phyloP scores from a whole-genome alignment of 331 rosid species.

The Dryas integrifolia region DNA sequence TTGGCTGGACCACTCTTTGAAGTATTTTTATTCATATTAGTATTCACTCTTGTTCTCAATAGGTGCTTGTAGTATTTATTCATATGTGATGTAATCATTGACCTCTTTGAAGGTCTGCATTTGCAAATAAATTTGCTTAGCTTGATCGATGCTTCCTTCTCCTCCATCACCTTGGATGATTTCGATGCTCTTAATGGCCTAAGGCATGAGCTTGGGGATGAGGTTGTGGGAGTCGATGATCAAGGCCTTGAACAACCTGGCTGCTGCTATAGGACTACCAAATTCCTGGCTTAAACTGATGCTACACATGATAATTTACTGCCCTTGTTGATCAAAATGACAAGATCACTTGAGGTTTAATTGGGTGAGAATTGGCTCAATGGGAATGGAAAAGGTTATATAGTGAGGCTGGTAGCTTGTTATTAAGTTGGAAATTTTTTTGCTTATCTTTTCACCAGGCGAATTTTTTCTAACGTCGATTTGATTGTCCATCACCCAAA shows the following conservation, averaged over 20 bases:
- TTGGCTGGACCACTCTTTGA: background rate
- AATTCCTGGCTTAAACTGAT: conserved; percentile 26
- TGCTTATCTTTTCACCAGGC: too few relatives aligned
- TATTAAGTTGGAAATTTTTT: too few relatives aligned
- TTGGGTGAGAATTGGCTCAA: background rate
- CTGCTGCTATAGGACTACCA: conserved; percentile 19
- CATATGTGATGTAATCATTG: background rate
- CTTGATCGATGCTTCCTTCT: conserved; percentile 31
- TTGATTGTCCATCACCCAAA: too few relatives aligned
- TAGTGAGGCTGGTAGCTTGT: background rate
- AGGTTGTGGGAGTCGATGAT: conserved; percentile 36
- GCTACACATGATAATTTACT: conserved; percentile 15
- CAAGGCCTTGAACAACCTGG: conserved; percentile 34
- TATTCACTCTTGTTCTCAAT: background rate
- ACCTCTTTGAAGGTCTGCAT: background rate
- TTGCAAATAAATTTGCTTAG: background rate
- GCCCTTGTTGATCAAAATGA: background rate
- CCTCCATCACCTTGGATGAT: conserved; percentile 32
- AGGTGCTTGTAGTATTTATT: background rate
- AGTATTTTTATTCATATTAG: background rate
- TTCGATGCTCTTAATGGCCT: conserved; percentile 30
- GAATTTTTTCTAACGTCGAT: too few relatives aligned
- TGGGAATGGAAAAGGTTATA: background rate
- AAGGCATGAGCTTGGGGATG: conserved; percentile 36
- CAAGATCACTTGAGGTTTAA: background rate